A percentile compares a stretch with the other conserved stretches of the same genome.
These are phyloP conservation scores for Apophysomyces ossiformis DNA, from an alignment of 371 early-diverging fungal species.

Conservation along the genomic window DNA sequence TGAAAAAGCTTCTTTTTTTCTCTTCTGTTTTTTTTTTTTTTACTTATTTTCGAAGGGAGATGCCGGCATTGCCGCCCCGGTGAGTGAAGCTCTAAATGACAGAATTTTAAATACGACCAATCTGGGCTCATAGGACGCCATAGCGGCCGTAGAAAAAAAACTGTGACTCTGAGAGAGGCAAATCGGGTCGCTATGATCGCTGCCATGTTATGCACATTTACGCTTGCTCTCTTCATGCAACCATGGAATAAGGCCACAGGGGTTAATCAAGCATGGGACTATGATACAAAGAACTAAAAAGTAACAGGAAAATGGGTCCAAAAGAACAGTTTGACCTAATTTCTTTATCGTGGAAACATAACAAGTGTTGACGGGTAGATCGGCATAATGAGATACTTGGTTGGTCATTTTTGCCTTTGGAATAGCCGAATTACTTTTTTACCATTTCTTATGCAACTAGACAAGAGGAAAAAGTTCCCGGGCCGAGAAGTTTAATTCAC, in stretches of 20 bases:
- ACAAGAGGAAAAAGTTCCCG: slow-evolving; percentile 2
- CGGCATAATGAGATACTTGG: slow-evolving; percentile 9
- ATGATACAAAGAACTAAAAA: not conserved
- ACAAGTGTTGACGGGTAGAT: not conserved
- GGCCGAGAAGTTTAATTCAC: slow-evolving; percentile 10
- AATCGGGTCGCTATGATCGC: not conserved
- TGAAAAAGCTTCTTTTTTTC: slow-evolving; percentile 7
- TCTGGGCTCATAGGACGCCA: slow-evolving; percentile 12
- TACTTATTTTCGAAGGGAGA: slow-evolving; percentile 4
- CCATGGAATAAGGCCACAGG: not conserved
- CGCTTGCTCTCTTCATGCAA: slow-evolving; percentile 8
- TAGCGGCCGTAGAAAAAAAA: not conserved
- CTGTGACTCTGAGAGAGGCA: not conserved
- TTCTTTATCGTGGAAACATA: not conserved
- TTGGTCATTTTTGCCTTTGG: slow-evolving; percentile 4
- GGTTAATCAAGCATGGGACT: not conserved
- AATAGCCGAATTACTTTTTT: slow-evolving; percentile 8
- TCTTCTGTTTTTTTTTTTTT: not conserved
- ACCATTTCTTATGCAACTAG: slow-evolving; percentile 1
- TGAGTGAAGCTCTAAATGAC: slow-evolving; percentile 10
- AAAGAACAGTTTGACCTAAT: not conserved
- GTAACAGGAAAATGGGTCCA: not conserved
- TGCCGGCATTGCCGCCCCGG: slow-evolving; percentile 11
- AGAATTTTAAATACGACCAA: slow-evolving; percentile 9
- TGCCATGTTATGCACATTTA: slow-evolving; percentile 11